phyloP scores from a whole-genome alignment of 1,284 basidiomycete genomes.

The Fomes fomentarius region DNA sequence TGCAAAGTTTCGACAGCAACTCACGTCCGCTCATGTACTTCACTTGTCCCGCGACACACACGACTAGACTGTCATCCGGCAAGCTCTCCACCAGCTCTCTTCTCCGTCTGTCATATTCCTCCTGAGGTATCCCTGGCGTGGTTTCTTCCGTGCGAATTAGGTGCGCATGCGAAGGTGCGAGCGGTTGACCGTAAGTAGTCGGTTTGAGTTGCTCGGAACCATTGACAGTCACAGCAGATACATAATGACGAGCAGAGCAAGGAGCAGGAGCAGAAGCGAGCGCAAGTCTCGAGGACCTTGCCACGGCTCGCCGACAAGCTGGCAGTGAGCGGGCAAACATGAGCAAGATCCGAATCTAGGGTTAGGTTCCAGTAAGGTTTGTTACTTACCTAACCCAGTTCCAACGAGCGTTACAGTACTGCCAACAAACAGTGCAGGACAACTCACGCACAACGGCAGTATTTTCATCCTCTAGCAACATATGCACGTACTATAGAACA shows the following conservation, averaged over 20 bases:
- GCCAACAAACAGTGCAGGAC: too few species aligned
- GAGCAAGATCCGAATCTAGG: not conserved
- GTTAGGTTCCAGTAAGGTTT: not conserved
- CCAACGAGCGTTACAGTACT: too few species aligned
- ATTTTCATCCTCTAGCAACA: too few species aligned
- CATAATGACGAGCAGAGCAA: conserved; percentile 8
- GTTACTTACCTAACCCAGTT: conserved; percentile 16
- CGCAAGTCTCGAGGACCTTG: conserved; percentile 10
- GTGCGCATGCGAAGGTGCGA: conserved; percentile 34
- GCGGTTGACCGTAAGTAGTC: conserved; percentile 33
- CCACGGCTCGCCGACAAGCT: conserved; percentile 17
- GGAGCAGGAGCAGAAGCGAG: not conserved
- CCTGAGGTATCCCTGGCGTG: conserved; percentile 82
- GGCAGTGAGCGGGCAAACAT: conserved; percentile 23
- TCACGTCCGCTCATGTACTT: conserved; percentile 89
- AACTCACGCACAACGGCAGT: too few species aligned
- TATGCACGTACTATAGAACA: too few species aligned
- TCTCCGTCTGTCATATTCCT: conserved; percentile 86
- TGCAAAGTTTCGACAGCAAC: conserved; percentile 36
- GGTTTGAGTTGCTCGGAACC: conserved; percentile 29
- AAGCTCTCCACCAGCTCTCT: conserved; percentile 75
- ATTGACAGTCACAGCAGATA: conserved; percentile 20
- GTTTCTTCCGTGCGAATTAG: conserved; percentile 56
- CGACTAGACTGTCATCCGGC: conserved; percentile 78
- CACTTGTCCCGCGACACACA: conserved; percentile 80